Percentiles rank a stretch among this genome's conserved stretches.
These are phyloP conservation scores for Aspergillus brasiliensis DNA, from an alignment of 2,329 filamentous ascomycete species.

Conservation along the genomic window DNA sequence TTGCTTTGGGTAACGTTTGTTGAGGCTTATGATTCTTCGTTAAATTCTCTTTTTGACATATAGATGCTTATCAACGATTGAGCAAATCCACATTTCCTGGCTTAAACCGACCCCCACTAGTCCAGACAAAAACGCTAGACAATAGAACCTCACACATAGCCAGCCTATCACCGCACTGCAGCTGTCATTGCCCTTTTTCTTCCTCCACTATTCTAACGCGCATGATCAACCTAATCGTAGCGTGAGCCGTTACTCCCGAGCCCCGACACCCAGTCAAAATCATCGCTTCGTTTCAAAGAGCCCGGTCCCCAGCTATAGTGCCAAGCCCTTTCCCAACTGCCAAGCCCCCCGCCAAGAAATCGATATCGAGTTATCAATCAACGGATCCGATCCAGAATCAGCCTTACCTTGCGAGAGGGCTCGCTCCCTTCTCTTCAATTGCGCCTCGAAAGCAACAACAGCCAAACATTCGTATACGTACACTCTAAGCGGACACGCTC, in stretches of 20 bases:
- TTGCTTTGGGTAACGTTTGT: background rate
- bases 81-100: background rate
- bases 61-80: background rate
- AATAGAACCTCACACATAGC: background rate
- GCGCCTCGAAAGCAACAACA: too few relatives aligned
- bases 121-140: background rate
- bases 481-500: too few relatives aligned
- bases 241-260: background rate
- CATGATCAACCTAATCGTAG: background rate
- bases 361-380: background rate
- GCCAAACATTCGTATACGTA: too few relatives aligned
- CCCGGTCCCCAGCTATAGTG: background rate
- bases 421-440: background rate
- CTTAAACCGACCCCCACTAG: too few relatives aligned
- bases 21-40: background rate
- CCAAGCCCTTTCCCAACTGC: background rate
- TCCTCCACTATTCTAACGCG: background rate
- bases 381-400: background rate
- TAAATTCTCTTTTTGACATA: background rate
- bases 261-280: background rate
- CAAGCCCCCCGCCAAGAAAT: background rate
- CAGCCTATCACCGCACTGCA: background rate
- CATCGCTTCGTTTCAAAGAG: background rate
- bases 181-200: background rate
- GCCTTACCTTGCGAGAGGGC: background rate